Conservation (phyloP, 1,139 yeast genomes). For the Protomyces lactucae-debilis region DNA sequence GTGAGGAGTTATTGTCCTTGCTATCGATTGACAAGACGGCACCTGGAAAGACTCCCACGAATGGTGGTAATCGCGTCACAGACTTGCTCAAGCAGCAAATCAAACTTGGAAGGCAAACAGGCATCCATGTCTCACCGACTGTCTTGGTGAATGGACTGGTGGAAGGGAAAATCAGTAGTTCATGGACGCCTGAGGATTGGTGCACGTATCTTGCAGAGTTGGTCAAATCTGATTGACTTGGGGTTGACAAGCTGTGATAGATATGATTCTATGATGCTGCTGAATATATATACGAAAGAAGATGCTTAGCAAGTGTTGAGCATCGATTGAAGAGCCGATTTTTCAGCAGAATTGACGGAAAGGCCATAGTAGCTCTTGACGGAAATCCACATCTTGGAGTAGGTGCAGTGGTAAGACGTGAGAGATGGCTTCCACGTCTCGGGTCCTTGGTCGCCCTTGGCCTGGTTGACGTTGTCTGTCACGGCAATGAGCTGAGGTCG, state of each 20-base stretch:
- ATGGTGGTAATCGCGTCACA: constrained; percentile 52
- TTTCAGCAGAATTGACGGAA: neutral
- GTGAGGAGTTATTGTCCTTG: constrained; percentile 35
- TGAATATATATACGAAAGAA: neutral
- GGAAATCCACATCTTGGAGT: neutral
- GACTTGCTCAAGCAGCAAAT: constrained; percentile 9
- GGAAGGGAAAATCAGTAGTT: constrained; percentile 34
- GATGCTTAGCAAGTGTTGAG: neutral
- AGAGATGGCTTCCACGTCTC: neutral
- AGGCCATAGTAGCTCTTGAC: neutral
- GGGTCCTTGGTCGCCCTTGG: neutral
- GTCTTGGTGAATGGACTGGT: constrained; percentile 65
- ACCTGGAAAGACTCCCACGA: constrained; percentile 36
- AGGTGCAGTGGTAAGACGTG: neutral
- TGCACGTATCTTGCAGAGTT: constrained; percentile 13
- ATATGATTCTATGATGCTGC: too few species aligned
- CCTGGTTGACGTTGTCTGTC: neutral
- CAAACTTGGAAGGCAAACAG: constrained; percentile 55
- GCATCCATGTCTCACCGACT: constrained; percentile 84
- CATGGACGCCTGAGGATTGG: constrained; percentile 34
- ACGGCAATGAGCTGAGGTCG: neutral
- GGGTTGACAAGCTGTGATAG: too few species aligned
- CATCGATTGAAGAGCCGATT: neutral
- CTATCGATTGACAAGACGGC: constrained; percentile 33
- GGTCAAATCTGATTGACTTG: neutral